These are phyloP conservation scores for Haberlea rhodopensis DNA, from an alignment of 257 asterid species.

Conservation along the genomic window DNA sequence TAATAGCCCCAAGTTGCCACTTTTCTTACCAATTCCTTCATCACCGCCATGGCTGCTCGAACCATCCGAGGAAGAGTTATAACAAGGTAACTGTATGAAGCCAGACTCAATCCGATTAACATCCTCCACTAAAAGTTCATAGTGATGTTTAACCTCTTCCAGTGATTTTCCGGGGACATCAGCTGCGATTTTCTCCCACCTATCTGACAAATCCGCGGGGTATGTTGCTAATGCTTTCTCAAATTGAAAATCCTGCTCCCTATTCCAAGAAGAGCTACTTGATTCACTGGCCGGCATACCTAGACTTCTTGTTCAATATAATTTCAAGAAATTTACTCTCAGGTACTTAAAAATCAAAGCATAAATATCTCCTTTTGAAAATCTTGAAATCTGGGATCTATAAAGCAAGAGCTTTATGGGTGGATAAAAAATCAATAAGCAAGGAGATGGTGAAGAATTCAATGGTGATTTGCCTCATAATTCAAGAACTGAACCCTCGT, in stretches of 20 bases:
- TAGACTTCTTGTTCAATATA: slow-evolving; percentile 30
- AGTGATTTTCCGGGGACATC: slow-evolving; percentile 72
- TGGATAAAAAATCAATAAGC: slow-evolving; percentile 31
- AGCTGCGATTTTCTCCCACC: slow-evolving; percentile 83
- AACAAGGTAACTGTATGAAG: slow-evolving; percentile 57
- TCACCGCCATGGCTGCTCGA: slow-evolving; percentile 46
- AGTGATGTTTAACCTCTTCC: slow-evolving; percentile 69
- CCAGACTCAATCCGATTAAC: slow-evolving; percentile 73
- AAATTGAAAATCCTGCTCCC: slow-evolving; percentile 74
- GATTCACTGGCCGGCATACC: slow-evolving; percentile 70
- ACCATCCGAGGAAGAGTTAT: slow-evolving; percentile 56
- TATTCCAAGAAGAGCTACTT: slow-evolving; percentile 64
- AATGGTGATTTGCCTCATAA: slow-evolving; percentile 34
- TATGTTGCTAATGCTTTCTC: slow-evolving; percentile 73
- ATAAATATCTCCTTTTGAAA: slow-evolving; percentile 17
- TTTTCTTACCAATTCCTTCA: slow-evolving; percentile 49
- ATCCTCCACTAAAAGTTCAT: slow-evolving; percentile 72
- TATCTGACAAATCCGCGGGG: slow-evolving; percentile 56
- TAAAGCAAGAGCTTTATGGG: slow-evolving; percentile 28
- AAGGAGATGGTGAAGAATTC: slow-evolving; percentile 34
- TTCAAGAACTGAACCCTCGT: slow-evolving; percentile 34
- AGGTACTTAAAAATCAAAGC: slow-evolving; percentile 20
- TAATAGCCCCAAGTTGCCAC: slow-evolving; percentile 38
- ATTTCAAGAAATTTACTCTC: slow-evolving; percentile 17
- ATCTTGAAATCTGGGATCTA: slow-evolving; percentile 38